Evolutionary conservation across 768 basidiomycete species (phyloP).

Genomic region (Mycena haematopus): DNA sequence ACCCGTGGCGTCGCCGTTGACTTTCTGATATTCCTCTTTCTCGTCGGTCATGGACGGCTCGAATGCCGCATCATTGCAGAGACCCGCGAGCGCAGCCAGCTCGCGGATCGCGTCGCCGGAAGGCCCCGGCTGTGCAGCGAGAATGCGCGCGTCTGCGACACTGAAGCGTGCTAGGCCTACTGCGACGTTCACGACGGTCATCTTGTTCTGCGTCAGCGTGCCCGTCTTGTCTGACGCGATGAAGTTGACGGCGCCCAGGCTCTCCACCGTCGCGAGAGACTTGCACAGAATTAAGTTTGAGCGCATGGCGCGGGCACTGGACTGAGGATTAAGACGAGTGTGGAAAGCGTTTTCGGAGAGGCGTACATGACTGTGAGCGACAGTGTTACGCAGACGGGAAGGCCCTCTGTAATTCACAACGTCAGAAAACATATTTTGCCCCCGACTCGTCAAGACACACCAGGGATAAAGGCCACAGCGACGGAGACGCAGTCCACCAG

Average conservation of each 20-base stretch:
- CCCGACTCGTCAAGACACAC: neutral
- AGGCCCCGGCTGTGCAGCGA: constrained; percentile 22
- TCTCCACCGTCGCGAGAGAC: constrained; percentile 70
- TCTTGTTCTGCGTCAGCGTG: constrained; percentile 64
- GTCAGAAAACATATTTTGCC: neutral
- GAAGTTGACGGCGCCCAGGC: constrained; percentile 65
- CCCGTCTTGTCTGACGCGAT: constrained; percentile 65
- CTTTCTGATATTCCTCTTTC: constrained; percentile 32
- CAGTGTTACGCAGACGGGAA: constrained; percentile 61
- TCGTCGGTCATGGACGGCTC: constrained; percentile 38
- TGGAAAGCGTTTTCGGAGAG: neutral
- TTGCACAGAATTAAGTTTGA: constrained; percentile 60
- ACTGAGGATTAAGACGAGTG: neutral
- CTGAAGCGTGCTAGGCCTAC: constrained; percentile 42
- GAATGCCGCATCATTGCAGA: constrained; percentile 60
- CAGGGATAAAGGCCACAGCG: constrained; percentile 42
- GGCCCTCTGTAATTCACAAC: constrained; percentile 44
- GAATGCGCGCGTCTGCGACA: constrained; percentile 26
- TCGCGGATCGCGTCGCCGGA: constrained; percentile 34
- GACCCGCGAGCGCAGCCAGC: constrained; percentile 47
- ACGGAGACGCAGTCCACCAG: constrained; percentile 66
- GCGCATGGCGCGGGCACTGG: constrained; percentile 50
- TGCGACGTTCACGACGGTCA: constrained; percentile 59
- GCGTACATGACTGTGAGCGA: constrained; percentile 48
- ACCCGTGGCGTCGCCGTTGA: constrained; percentile 66